Evolutionary conservation across 2,329 filamentous ascomycete species (phyloP).

Genomic region (Colletotrichum cordylinicola): DNA sequence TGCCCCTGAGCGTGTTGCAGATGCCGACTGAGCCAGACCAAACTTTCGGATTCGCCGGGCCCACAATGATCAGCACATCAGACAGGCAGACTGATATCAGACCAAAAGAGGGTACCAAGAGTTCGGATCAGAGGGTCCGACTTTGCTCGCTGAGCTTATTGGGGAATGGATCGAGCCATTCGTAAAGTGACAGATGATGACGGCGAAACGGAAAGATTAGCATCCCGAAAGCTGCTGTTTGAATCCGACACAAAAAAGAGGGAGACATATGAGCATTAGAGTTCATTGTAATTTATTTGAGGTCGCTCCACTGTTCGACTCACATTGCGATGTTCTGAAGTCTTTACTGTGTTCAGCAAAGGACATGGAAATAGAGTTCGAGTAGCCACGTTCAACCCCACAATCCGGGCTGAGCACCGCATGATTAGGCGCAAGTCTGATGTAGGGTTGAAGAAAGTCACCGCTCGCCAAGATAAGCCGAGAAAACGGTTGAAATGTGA

Average conservation of each 20-base stretch:
- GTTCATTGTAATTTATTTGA: neutral
- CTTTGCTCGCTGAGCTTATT: neutral
- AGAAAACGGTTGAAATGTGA: neutral
- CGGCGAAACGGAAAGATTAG: neutral
- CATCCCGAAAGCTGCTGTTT: neutral
- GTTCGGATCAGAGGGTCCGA: neutral
- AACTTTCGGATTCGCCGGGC: neutral
- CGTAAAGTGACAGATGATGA: neutral
- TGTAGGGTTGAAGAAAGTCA: neutral
- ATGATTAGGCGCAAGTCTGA: neutral
- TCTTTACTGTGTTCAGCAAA: neutral
- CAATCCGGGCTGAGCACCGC: neutral
- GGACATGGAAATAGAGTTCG: neutral
- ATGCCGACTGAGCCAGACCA: neutral
- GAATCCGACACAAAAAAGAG: neutral
- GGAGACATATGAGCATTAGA: neutral
- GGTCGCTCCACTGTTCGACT: neutral
- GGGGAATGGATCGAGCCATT: neutral
- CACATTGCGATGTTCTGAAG: neutral
- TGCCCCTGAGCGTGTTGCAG: neutral
- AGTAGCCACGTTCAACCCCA: neutral
- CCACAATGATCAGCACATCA: neutral
- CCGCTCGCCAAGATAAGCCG: neutral
- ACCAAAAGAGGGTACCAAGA: neutral
- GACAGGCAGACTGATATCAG: neutral